Evolutionary conservation across 441 rosid species (phyloP).

Genomic region (Adansonia rubrostipa): DNA sequence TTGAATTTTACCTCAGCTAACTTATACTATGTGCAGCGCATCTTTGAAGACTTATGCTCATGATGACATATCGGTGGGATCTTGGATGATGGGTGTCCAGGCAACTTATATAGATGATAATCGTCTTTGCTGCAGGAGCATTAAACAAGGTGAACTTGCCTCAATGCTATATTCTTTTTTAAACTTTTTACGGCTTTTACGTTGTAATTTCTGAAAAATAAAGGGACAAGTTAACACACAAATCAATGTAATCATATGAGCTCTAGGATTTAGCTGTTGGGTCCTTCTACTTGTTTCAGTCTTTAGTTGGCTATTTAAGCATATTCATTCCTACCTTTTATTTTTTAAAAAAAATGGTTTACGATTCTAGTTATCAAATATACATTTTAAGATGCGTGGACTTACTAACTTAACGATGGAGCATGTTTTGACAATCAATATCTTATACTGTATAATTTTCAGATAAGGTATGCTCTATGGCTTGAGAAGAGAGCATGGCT

Average conservation of each 20-base stretch:
- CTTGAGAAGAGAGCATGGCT: slow-evolving; percentile 45
- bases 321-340: background rate
- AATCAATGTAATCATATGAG: background rate
- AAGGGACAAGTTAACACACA: background rate
- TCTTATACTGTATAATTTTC: slow-evolving; percentile 36
- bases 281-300: slow-evolving; percentile 1
- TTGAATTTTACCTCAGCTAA: slow-evolving; percentile 18
- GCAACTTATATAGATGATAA: slow-evolving; percentile 88
- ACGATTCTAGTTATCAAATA: background rate
- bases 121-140: slow-evolving; percentile 85
- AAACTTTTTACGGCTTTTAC: background rate
- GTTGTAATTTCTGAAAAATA: slow-evolving; percentile 8
- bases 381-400: background rate
- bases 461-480: slow-evolving; percentile 86
- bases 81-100: slow-evolving; percentile 96
- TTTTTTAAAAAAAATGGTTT: background rate
- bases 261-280: background rate
- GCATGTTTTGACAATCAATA: slow-evolving; percentile 16
- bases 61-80: slow-evolving; percentile 86
- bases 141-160: slow-evolving; percentile 71
- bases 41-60: slow-evolving; percentile 83
- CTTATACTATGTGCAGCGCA: slow-evolving; percentile 60
- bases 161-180: background rate
- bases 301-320: slow-evolving; percentile 1
- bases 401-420: slow-evolving; percentile 7